Conservation (phyloP, 2,329 filamentous ascomycete species). For the Fusarium algeriense region DNA sequence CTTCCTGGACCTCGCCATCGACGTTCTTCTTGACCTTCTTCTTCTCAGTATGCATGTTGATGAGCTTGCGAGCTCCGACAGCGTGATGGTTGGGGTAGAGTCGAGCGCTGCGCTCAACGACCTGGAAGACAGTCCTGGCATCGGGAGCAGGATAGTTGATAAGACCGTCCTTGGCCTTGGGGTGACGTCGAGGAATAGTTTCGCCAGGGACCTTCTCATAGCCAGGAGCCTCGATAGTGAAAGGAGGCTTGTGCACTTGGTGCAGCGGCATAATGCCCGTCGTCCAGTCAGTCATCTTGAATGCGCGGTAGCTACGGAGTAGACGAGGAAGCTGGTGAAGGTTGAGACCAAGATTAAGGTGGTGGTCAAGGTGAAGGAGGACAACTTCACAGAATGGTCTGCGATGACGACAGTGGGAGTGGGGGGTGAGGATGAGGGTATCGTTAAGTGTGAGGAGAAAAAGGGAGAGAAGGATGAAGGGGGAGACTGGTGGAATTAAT, state of each 20-base stretch:
- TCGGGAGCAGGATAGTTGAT: conserved; percentile 74
- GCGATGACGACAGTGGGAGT: conserved; percentile 26
- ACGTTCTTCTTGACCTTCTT: conserved; percentile 92
- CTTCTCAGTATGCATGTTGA: conserved; percentile 83
- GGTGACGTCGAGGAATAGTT: conserved; percentile 84
- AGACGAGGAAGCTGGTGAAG: conserved; percentile 13
- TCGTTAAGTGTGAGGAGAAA: conserved; percentile 32
- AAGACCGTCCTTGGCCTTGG: conserved; percentile 77
- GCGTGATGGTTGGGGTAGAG: conserved; percentile 73
- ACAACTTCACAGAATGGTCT: conserved; percentile 20
- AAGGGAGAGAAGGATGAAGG: conserved; percentile 22
- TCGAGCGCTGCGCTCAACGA: conserved; percentile 76
- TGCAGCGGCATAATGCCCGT: conserved; percentile 64
- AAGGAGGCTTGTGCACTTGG: conserved; percentile 77
- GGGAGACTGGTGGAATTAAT: conserved; percentile 37
- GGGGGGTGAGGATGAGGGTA: conserved; percentile 33
- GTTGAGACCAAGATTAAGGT: conserved; percentile 7
- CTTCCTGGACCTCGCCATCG: conserved; percentile 81
- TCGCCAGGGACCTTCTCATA: conserved; percentile 79
- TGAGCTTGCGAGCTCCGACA: conserved; percentile 77
- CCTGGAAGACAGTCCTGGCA: conserved; percentile 82
- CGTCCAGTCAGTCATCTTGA: conserved; percentile 52
- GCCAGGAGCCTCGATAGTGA: conserved; percentile 78
- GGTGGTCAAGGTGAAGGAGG: conserved; percentile 16
- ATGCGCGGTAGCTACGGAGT: conserved; percentile 29